Evolutionary conservation across 306 rosid species (phyloP).

Genomic region (cucumber (Cucumis sativus)): Cucumber_9930_V3 NC_026661.2:19525501-19526000

Average conservation of each 20-base stretch:
- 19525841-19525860: background rate
- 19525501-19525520: too few relatives aligned
- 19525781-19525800: background rate
- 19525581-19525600: too few relatives aligned
- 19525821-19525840: background rate
- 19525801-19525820: slow-evolving; percentile 1
- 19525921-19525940: background rate
- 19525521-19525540: too few relatives aligned
- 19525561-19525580: too few relatives aligned
- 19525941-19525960: background rate
- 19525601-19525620: too few relatives aligned
- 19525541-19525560: too few relatives aligned
- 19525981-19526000: too few relatives aligned
- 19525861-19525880: background rate
- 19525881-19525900: background rate
- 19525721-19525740: background rate
- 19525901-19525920: background rate
- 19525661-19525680: background rate
- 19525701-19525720: background rate
- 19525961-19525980: too few relatives aligned
- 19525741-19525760: background rate
- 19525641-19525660: too few relatives aligned
- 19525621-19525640: too few relatives aligned
- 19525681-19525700: slow-evolving; percentile 1
- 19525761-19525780: background rate